Conservation (phyloP, 768 basidiomycete species). For the Cyclocybe aegerita region DNA sequence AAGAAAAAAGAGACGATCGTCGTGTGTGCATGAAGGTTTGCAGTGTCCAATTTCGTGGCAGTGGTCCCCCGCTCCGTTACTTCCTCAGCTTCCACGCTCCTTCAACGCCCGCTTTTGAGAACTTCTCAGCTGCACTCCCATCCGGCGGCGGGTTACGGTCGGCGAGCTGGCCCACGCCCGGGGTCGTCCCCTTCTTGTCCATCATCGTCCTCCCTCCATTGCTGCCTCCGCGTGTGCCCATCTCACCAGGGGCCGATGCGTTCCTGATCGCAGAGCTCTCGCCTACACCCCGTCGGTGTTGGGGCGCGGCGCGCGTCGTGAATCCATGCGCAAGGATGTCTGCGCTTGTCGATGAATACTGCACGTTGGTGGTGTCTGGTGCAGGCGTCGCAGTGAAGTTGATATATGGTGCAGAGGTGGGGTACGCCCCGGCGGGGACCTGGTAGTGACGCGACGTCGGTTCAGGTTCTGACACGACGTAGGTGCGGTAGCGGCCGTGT, state of each 20-base stretch:
- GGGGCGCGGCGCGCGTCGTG: constrained; percentile 40
- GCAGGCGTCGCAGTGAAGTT: constrained; percentile 40
- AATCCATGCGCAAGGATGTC: constrained; percentile 38
- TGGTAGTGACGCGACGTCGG: constrained; percentile 57
- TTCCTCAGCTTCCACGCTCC: constrained; percentile 51
- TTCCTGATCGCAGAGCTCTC: constrained; percentile 47
- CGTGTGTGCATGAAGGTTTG: too few relatives aligned
- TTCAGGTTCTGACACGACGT: constrained; percentile 76
- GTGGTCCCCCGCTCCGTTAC: constrained; percentile 17
- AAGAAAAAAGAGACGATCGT: too few relatives aligned
- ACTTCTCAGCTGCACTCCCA: constrained; percentile 40
- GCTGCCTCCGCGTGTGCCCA: constrained; percentile 41
- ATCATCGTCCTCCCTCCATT: constrained; percentile 41
- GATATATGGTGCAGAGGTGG: constrained; percentile 45
- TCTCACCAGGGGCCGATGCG: constrained; percentile 42
- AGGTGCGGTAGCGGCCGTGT: constrained; percentile 52
- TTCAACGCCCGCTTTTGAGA: constrained; percentile 45
- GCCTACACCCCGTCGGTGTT: constrained; percentile 43
- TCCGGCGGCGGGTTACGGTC: constrained; percentile 50
- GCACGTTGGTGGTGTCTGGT: constrained; percentile 30
- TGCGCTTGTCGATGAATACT: constrained; percentile 44
- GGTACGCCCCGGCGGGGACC: constrained; percentile 73
- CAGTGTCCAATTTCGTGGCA: neutral
- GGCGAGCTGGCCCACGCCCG: constrained; percentile 35
- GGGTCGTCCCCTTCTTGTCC: constrained; percentile 38